Evolutionary conservation across 1,139 yeast species (phyloP), one percentile per base, ranked within the genome.

Genomic region (Lodderomyces beijingensis): DNA sequence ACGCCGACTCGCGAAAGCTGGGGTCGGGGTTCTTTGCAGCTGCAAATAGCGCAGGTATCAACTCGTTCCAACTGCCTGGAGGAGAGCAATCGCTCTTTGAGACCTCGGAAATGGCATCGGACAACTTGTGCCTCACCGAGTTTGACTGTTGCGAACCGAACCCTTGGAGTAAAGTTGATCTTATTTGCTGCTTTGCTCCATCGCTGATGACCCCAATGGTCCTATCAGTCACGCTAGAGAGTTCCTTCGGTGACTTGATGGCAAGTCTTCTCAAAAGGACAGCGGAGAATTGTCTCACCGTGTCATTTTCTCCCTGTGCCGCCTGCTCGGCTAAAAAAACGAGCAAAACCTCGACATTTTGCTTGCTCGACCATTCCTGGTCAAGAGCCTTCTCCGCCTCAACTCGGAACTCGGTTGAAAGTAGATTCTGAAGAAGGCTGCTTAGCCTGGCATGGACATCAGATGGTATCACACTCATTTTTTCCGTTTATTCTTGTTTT

Each of bases 71-170:
- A 10, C 68, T 58, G 2, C 70, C 73, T 16, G 66, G 65, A 11
- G 66, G 66, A 4, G 65, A 53, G 9, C 63, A 64, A 45, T 78
- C 85, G 30, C 72, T 78, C 46, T 77, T 79, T 3, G 96, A 94
- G 26, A 91, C 77, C 57, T 89, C 97, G 1, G 97, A 86, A 36
- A 91, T 84, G 4, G 95, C 95, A 62, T 91, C 98, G 4, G 96
- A 80, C 35, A 91, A 67, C 54, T 91, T 91, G 57, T 89, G 96
- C 54, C 97, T 79, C 23, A 88, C 89, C 42, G 72, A 75, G 40
- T 76, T 76, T 15, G 83, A 65, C 37, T 71, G 79, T 36, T 70
- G 80, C 3, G 79, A 53, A 4, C 74, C 55, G 45, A 91, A 86
- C 9, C 96, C 97, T 35, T 72, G 71, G 44, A 89, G 67, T 31